Conservation (phyloP, 441 rosid genomes). For the Lepidium campestre region DNA sequence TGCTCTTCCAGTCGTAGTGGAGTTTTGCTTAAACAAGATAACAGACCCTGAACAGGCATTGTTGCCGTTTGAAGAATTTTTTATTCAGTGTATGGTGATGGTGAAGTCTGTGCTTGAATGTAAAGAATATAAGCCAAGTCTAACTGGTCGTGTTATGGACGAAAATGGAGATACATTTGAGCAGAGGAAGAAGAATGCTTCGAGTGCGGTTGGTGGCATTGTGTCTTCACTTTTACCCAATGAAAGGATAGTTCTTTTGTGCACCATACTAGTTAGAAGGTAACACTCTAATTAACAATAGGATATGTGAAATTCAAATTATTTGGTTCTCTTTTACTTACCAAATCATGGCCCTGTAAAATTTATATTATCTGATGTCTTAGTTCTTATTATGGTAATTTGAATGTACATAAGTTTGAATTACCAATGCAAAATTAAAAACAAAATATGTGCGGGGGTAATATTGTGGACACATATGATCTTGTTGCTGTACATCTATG, state of each 20-base stretch:
- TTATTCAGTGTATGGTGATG: conserved; percentile 97
- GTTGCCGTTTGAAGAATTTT: conserved; percentile 66
- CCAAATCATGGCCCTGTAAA: background rate
- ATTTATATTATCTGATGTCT: conserved; percentile 4
- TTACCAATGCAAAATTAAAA: background rate
- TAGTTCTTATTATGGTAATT: conserved; percentile 3
- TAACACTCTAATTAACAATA: conserved; percentile 26
- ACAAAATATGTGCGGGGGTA: background rate
- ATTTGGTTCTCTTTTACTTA: background rate
- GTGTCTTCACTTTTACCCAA: conserved; percentile 77
- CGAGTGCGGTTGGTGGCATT: conserved; percentile 61
- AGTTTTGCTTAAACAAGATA: conserved; percentile 91
- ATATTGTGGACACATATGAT: background rate
- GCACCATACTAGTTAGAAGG: conserved; percentile 94
- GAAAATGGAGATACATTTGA: conserved; percentile 68
- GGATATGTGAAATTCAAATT: background rate
- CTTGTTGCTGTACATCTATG: background rate
- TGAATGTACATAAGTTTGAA: background rate
- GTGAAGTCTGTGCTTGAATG: conserved; percentile 86
- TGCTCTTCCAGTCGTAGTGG: conserved; percentile 78
- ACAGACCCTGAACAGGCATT: conserved; percentile 62
- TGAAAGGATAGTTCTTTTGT: conserved; percentile 73
- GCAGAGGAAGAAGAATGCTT: conserved; percentile 83
- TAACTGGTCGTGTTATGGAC: conserved; percentile 90
- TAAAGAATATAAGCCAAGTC: conserved; percentile 88